Evolutionary conservation across 148 eudicot species (phyloP).

Genomic region (Silene latifolia): DNA sequence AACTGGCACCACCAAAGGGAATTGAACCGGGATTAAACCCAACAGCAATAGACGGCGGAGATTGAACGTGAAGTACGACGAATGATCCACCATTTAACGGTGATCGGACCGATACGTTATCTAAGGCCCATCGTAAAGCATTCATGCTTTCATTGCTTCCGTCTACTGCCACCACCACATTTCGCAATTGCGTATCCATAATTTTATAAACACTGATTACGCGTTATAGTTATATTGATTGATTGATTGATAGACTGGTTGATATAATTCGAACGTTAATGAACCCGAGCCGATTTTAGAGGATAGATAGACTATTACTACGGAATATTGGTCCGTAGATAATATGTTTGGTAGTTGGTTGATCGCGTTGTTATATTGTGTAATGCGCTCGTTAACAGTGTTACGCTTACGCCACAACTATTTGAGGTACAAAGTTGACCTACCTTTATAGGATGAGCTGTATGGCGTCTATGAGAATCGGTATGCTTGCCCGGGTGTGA

Average conservation of each 20-base stretch:
- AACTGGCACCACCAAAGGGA: slow-evolving; percentile 93
- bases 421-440: neutral
- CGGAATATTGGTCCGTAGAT: too few species aligned
- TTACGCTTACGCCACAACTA: neutral
- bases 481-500: neutral
- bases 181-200: slow-evolving; percentile 26
- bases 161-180: slow-evolving; percentile 74
- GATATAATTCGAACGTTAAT: neutral
- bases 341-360: too few species aligned
- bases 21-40: slow-evolving; percentile 73
- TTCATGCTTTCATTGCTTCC: slow-evolving; percentile 86
- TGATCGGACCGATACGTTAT: slow-evolving; percentile 52
- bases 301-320: neutral
- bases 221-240: too few species aligned
- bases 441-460: neutral
- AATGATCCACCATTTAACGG: slow-evolving; percentile 40
- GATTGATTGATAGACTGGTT: neutral
- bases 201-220: too few species aligned
- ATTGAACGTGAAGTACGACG: slow-evolving; percentile 60
- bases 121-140: slow-evolving; percentile 67
- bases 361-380: too few species aligned
- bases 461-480: neutral
- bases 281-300: neutral
- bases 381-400: neutral
- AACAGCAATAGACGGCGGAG: slow-evolving; percentile 66